These are phyloP conservation scores for Pseudisothecium myosuroides DNA, from an alignment of 225 moss, liverwort and hornwort species.

Conservation along the genomic window DNA sequence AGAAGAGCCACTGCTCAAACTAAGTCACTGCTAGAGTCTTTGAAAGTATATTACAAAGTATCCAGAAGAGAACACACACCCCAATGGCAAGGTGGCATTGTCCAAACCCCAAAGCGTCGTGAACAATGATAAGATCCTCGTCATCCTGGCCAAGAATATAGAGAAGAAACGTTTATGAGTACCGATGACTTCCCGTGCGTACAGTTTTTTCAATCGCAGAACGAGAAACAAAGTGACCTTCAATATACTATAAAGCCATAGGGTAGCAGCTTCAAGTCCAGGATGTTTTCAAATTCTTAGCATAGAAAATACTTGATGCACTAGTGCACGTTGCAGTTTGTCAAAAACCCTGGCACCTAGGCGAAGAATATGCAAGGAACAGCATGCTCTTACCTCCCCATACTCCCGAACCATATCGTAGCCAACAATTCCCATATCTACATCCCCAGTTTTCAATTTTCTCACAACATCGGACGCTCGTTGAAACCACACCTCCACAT, in stretches of 20 bases:
- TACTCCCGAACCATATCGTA: conserved; percentile 96
- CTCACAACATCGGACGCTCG: conserved; percentile 93
- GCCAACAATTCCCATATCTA: conserved; percentile 96
- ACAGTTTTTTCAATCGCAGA: neutral
- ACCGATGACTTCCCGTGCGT: neutral
- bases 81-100: conserved; percentile 89
- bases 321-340: neutral
- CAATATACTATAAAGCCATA: neutral
- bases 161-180: neutral
- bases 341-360: neutral
- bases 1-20: neutral
- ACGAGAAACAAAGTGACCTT: neutral
- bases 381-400: conserved; percentile 51
- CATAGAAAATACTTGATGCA: neutral
- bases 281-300: neutral
- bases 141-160: conserved; percentile 45
- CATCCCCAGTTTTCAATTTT: conserved; percentile 81
- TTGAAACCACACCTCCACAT: conserved; percentile 99
- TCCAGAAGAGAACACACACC: conserved; percentile 30
- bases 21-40: neutral
- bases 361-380: neutral
- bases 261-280: neutral
- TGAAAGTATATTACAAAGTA: neutral
- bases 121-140: conserved; percentile 69
- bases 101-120: conserved; percentile 83